A percentile compares a stretch with the other conserved stretches of the same genome.
Conservation (phyloP, 768 basidiomycete genomes). For the Mycena vitilis region DNA sequence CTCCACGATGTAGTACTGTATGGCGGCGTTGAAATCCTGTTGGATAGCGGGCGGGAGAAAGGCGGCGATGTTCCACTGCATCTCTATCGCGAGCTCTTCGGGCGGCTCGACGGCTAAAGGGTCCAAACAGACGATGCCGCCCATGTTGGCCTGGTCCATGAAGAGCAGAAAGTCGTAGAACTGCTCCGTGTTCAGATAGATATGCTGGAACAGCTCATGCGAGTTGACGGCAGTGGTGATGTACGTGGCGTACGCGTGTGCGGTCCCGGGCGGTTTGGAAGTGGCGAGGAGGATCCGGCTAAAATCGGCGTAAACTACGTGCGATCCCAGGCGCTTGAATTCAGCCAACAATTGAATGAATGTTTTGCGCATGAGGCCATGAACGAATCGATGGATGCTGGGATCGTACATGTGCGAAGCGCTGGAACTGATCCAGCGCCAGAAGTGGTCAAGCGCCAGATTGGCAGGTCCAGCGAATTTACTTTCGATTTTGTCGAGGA, state of each 20-base stretch:
- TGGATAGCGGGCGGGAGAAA: slow-evolving; percentile 91
- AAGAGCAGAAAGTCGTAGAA: slow-evolving; percentile 96
- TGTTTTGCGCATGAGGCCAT: slow-evolving; percentile 97
- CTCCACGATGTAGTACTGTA: slow-evolving; percentile 89
- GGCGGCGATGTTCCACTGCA: slow-evolving; percentile 92
- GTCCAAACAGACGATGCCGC: slow-evolving; percentile 88
- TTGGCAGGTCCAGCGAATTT: slow-evolving; percentile 75
- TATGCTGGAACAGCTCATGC: slow-evolving; percentile 94
- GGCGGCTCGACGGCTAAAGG: slow-evolving; percentile 76
- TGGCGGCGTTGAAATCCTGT: slow-evolving; percentile 73
- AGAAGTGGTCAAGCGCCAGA: slow-evolving; percentile 91
- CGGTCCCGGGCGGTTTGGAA: slow-evolving; percentile 94
- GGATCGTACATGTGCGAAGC: slow-evolving; percentile 92
- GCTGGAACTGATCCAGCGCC: slow-evolving; percentile 94
- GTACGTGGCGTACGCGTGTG: slow-evolving; percentile 95
- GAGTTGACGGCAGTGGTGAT: slow-evolving; percentile 93
- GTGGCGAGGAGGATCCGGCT: slow-evolving; percentile 91
- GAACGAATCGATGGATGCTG: slow-evolving; percentile 91
- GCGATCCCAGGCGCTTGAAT: slow-evolving; percentile 93
- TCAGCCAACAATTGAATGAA: slow-evolving; percentile 98
- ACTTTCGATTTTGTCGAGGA: slow-evolving; percentile 83
- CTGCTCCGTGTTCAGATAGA: slow-evolving; percentile 85
- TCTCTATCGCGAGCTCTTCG: slow-evolving; percentile 76
- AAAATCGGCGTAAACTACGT: slow-evolving; percentile 95
- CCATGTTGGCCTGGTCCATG: slow-evolving; percentile 96